Conservation (phyloP, 768 basidiomycete species). For the Leccinum rimulosum region DNA sequence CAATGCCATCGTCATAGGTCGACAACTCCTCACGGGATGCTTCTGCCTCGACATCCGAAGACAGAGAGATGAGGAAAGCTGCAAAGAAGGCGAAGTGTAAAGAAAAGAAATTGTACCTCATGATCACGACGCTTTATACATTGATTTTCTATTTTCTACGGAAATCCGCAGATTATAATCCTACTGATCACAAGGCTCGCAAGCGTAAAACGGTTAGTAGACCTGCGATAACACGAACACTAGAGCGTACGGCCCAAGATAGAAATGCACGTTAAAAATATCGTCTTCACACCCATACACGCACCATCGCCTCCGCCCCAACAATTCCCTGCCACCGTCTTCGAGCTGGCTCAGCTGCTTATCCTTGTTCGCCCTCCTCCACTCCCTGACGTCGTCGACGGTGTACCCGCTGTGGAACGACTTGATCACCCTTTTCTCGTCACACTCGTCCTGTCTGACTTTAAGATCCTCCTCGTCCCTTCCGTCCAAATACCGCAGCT, state of each 20-base stretch:
- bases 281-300: conserved; percentile 43
- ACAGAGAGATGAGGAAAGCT: conserved; percentile 22
- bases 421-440: conserved; percentile 68
- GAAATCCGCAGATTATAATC: conserved; percentile 15
- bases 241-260: conserved; percentile 29
- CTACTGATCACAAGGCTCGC: conserved; percentile 5
- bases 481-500: conserved; percentile 67
- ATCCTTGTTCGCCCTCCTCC: conserved; percentile 45
- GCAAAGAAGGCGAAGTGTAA: conserved; percentile 38
- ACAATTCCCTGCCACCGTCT: conserved; percentile 5
- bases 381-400: conserved; percentile 69
- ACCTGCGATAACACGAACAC: conserved; percentile 12
- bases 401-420: conserved; percentile 86
- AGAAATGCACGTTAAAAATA: conserved; percentile 25
- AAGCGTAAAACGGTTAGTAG: conserved; percentile 3
- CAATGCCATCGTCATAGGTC: background rate
- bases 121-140: conserved; percentile 8
- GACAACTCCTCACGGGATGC: conserved; percentile 19
- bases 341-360: conserved; percentile 33
- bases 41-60: conserved; percentile 23
- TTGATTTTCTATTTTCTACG: conserved; percentile 14
- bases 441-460: conserved; percentile 80
- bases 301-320: conserved; percentile 33
- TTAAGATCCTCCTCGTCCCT: conserved; percentile 65
- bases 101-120: conserved; percentile 22